These are phyloP conservation scores for Zygosaccharomyces pseudobailii DNA, from an alignment of 1,139 yeast genomes.

Conservation along the genomic window DNA sequence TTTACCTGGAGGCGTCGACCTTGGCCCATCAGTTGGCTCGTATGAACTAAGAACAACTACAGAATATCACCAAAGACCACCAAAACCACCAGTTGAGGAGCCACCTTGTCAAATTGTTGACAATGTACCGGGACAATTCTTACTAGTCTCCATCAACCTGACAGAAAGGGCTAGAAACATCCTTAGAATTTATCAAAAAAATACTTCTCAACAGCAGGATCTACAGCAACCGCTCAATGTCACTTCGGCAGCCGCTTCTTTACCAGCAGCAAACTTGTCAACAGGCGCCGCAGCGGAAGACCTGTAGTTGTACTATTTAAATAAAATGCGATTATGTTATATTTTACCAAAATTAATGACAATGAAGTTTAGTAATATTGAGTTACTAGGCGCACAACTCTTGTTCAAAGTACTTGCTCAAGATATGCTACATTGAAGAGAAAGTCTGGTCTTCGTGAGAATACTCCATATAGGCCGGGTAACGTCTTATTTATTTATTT, in stretches of 20 bases:
- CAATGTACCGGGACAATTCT: conserved; percentile 29
- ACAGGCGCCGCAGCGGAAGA: neutral
- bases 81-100: conserved; percentile 18
- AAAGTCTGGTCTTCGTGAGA: too few relatives aligned
- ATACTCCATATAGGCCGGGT: neutral
- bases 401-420: too few relatives aligned
- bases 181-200: neutral
- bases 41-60: conserved; percentile 37
- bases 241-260: neutral
- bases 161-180: conserved; percentile 11
- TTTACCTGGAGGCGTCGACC: conserved; percentile 82
- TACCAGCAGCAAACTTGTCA: neutral
- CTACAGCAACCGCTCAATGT: neutral
- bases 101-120: conserved; percentile 31
- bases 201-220: neutral
- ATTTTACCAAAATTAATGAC: too few relatives aligned
- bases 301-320: neutral
- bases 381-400: too few relatives aligned
- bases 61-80: conserved; percentile 22
- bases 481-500: neutral
- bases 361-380: too few relatives aligned
- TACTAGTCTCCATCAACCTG: conserved; percentile 26
- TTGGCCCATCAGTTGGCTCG: conserved; percentile 58
- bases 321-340: too few relatives aligned
- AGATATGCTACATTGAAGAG: too few relatives aligned